A percentile compares a stretch with the other conserved stretches of the same genome.
These are phyloP conservation scores for Talaromyces islandicus DNA, from an alignment of 2,329 filamentous ascomycete genomes.

Conservation along the genomic window DNA sequence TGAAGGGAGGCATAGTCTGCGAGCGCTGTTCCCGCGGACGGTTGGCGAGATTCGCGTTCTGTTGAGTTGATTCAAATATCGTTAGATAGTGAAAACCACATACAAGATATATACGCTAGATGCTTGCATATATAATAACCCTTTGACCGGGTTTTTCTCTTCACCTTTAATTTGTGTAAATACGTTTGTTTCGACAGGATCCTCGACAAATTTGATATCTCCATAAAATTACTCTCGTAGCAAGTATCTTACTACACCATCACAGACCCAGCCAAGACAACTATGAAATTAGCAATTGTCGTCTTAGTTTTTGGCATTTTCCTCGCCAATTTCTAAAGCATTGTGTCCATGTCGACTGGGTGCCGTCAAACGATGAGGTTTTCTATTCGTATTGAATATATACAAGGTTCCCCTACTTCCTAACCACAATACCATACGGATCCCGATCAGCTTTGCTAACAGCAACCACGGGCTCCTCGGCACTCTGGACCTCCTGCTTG, in stretches of 20 bases:
- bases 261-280: too few relatives aligned
- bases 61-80: slow-evolving; percentile 41
- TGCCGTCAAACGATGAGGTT: neutral
- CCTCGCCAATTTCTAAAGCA: too few relatives aligned
- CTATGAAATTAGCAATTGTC: too few relatives aligned
- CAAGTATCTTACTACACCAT: too few relatives aligned
- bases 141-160: too few relatives aligned
- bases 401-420: neutral
- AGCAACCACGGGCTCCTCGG: slow-evolving; percentile 47
- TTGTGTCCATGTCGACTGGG: too few relatives aligned
- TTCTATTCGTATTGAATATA: neutral
- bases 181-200: too few relatives aligned
- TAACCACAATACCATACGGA: slow-evolving; percentile 71
- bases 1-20: slow-evolving; percentile 34
- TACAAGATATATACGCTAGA: neutral
- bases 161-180: too few relatives aligned
- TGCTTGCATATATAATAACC: neutral
- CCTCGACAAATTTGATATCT: too few relatives aligned
- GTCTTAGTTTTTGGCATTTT: too few relatives aligned
- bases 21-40: slow-evolving; percentile 58
- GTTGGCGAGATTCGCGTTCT: slow-evolving; percentile 59
- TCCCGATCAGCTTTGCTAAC: slow-evolving; percentile 78
- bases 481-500: slow-evolving; percentile 35
- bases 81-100: neutral
- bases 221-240: too few relatives aligned